Evolutionary conservation across 352 stramenopile genomes (phyloP).

Genomic region (Globisporangium splendens): DNA sequence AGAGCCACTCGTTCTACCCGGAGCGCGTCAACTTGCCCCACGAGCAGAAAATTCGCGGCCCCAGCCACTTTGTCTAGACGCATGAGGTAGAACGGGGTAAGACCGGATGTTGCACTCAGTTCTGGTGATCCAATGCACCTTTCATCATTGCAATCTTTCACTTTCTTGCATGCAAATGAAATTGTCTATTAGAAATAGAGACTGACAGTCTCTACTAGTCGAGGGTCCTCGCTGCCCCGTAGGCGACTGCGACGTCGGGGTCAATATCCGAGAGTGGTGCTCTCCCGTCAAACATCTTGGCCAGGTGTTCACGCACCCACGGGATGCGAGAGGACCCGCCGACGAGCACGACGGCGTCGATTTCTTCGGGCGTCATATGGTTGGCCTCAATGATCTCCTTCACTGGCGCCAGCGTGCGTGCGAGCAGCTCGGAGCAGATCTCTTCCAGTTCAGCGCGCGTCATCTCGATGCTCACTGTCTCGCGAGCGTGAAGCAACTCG

Average conservation of each 20-base stretch:
- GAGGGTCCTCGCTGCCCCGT: conserved; percentile 49
- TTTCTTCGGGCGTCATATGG: conserved; percentile 67
- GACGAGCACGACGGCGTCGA: conserved; percentile 94
- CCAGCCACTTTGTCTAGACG: conserved; percentile 7
- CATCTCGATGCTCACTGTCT: conserved; percentile 20
- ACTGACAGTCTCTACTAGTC: conserved; percentile 24
- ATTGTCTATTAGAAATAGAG: too few species aligned
- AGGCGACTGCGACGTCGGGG: conserved; percentile 64
- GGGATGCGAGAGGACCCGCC: conserved; percentile 95
- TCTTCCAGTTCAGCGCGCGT: conserved; percentile 46
- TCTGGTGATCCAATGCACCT: neutral
- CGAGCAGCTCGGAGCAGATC: conserved; percentile 40
- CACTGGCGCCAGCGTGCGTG: conserved; percentile 53
- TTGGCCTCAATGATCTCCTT: conserved; percentile 50
- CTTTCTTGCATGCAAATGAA: too few species aligned
- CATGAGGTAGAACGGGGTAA: neutral
- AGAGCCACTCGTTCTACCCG: conserved; percentile 84
- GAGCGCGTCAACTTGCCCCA: conserved; percentile 60
- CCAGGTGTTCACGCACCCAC: conserved; percentile 46
- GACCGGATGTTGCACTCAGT: neutral
- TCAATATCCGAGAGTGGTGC: conserved; percentile 54
- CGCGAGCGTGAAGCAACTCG: neutral
- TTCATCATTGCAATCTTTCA: too few species aligned
- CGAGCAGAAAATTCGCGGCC: conserved; percentile 21
- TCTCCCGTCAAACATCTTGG: conserved; percentile 42